Conservation (phyloP, 106 monocot species). For the Apostasia ramifera region DNA sequence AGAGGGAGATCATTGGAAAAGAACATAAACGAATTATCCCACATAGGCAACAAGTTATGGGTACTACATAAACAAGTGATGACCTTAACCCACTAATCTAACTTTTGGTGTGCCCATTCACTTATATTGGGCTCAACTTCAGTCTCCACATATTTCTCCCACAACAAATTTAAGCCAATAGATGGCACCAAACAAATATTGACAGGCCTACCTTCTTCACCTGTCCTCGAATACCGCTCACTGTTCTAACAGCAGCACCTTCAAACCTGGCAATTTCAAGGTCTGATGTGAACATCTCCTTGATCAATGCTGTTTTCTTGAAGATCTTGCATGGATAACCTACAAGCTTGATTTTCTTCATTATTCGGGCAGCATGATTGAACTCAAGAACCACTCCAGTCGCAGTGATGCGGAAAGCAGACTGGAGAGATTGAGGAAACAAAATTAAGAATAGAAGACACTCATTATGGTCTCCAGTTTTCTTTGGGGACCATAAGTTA, state of each 20-base stretch:
- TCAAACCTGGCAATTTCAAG: constrained; percentile 93
- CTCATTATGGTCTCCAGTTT: background rate
- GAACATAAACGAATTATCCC: no score
- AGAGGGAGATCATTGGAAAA: no score
- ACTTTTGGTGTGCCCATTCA: no score
- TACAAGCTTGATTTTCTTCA: constrained; percentile 96
- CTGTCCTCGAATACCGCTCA: constrained; percentile 85
- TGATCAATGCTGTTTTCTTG: constrained; percentile 89
- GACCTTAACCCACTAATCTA: no score
- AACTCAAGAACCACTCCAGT: constrained; percentile 67
- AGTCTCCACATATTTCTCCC: no score
- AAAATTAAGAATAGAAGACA: background rate
- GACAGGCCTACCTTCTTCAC: constrained; percentile 69
- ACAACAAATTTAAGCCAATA: background rate
- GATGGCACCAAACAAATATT: background rate
- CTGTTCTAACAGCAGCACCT: constrained; percentile 86
- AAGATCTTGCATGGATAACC: constrained; percentile 90
- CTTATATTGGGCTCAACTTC: no score
- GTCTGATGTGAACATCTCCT: constrained; percentile 97
- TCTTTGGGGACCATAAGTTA: no score
- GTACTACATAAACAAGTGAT: no score
- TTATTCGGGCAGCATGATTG: constrained; percentile 73
- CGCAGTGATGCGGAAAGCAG: constrained; percentile 53
- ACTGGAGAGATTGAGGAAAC: constrained; percentile 22
- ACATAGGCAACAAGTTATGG: no score